Base-by-base conservation (phyloP, 225 moss, liverwort and hornwort genomes). In the Lunularia cruciata region DNA sequence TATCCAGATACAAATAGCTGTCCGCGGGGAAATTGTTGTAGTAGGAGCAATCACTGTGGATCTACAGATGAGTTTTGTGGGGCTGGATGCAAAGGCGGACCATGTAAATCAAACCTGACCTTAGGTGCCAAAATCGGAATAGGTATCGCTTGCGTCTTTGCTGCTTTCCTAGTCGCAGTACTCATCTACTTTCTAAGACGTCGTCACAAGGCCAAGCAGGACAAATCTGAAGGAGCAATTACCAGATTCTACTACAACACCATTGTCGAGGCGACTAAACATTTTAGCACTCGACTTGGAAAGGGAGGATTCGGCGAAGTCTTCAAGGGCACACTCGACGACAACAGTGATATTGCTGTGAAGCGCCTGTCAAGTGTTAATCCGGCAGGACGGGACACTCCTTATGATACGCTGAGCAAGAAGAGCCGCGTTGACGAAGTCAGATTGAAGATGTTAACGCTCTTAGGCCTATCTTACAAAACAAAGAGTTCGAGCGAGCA, bases 271-370 rank as follows among this genome's bases (percentile, higher is more conserved):
- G 60, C 60, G 2, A 6, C 60, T 4, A 60, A 37, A 6, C 8
- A 32, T 6, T 60, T 60, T 18, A 3, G n/a, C 60, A 38, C 7
- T 60, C 37, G 3, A 4, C 9, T 60, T 2, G 60, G 60, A 33
- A 26, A 60, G 28, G 60, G 60, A 13, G 18, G 8, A 6, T 34
- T 6, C 15, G 60, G 60, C 1, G 32, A 6, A 35, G 60, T 60
- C 7, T 60, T 8, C 37, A 34, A 34, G 60, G 60, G 60, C 19
- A 60, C 7, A n/a, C 5, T 60, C 60, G 19, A 38, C 3, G 28
- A 60, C 34, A 30, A 60, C 37, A 10, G 5, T 9, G 60, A 60
- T 4, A 60, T 60, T 34, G 60, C 60, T 38, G 60, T 60, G 60
- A 60, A 60, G 37, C 32, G 60, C 18, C 60, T 60, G 6, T 6